phyloP scores from a whole-genome alignment of 164 flowering plant genomes.

The Annona squamosa region DNA sequence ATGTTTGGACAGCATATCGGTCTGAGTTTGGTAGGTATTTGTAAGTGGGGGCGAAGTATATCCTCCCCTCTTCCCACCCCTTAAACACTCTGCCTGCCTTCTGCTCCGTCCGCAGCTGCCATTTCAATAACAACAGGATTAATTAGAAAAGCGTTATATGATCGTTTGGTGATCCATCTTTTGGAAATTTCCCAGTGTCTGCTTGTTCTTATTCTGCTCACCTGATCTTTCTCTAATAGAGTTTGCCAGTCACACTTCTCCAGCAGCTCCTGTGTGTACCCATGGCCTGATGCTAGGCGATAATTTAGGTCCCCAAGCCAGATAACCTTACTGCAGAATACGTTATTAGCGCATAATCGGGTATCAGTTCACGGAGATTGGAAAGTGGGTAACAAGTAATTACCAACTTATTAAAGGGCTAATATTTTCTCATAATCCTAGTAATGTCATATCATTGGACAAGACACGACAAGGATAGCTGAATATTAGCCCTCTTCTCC shows the following conservation, averaged over 20 bases:
- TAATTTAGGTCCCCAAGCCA: slow-evolving; percentile 95
- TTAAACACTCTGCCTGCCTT: slow-evolving; percentile 66
- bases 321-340: slow-evolving; percentile 46
- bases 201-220: slow-evolving; percentile 10
- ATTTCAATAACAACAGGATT: not conserved
- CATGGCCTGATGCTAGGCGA: slow-evolving; percentile 42
- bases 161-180: too few relatives aligned
- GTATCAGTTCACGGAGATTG: too few relatives aligned
- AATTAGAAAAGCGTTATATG: too few relatives aligned
- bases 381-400: too few relatives aligned
- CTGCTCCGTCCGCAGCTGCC: slow-evolving; percentile 68
- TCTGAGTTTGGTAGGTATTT: slow-evolving; percentile 69
- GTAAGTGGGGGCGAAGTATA: slow-evolving; percentile 82
- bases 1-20: slow-evolving; percentile 42
- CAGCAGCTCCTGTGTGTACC: slow-evolving; percentile 43
- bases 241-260: slow-evolving; percentile 65
- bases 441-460: too few relatives aligned
- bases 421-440: not conserved
- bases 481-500: too few relatives aligned
- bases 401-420: too few relatives aligned
- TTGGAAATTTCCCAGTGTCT: too few relatives aligned
- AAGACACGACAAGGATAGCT: not conserved
- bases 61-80: slow-evolving; percentile 88
- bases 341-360: too few relatives aligned
- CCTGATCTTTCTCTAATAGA: slow-evolving; percentile 80